Conservation (phyloP, 306 rosid species). For the Pyrus bretschneideri region DNA sequence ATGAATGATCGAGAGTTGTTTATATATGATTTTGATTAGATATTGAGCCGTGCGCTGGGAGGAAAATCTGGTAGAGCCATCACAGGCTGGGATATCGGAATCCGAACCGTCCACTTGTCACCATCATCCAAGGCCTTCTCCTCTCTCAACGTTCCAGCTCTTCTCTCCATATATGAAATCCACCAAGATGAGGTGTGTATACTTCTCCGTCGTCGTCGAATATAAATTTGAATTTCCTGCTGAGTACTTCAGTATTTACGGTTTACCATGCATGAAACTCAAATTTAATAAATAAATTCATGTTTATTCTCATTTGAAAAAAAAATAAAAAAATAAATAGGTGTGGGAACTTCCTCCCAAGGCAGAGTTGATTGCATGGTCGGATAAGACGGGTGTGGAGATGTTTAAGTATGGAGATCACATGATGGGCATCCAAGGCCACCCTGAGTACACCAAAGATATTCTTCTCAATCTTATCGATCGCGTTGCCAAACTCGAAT, state of each 20-base stretch:
- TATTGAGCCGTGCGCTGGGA: conserved; percentile 72
- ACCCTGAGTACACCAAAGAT: conserved; percentile 83
- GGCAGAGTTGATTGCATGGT: conserved; percentile 79
- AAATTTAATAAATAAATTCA: background rate
- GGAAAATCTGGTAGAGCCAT: conserved; percentile 66
- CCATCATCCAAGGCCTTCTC: conserved; percentile 38
- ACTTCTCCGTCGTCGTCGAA: background rate
- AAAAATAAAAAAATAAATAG: conserved; percentile 12
- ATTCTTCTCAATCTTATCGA: conserved; percentile 63
- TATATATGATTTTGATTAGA: conserved; percentile 27
- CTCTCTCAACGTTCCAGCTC: conserved; percentile 48
- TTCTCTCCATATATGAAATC: conserved; percentile 54
- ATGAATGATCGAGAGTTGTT: background rate
- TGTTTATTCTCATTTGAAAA: background rate
- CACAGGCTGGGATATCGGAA: conserved; percentile 87
- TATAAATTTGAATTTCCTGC: background rate
- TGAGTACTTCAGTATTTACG: background rate
- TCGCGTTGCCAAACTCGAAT: conserved; percentile 44
- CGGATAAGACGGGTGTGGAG: conserved; percentile 74
- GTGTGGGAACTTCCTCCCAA: conserved; percentile 61
- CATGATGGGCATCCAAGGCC: conserved; percentile 91
- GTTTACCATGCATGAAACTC: background rate
- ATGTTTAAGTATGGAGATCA: conserved; percentile 67
- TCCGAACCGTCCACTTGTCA: conserved; percentile 46
- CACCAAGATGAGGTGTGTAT: conserved; percentile 74